Evolutionary conservation across 192 early-diverging fungal species (phyloP).

Genomic region (Radiomyces spectabilis): DNA sequence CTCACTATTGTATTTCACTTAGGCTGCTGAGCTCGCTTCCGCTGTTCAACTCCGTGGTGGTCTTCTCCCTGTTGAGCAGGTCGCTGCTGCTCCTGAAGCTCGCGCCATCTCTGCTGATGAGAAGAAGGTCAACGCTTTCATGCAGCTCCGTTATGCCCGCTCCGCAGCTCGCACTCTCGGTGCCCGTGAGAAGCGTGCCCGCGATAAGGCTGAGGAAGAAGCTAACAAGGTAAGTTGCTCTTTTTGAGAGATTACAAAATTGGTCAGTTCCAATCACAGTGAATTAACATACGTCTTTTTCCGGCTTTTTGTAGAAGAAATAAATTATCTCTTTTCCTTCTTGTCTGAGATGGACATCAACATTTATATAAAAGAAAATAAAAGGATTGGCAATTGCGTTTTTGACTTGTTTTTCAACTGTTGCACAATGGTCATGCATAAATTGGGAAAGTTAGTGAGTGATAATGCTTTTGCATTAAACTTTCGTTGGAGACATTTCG

Average conservation of each 20-base stretch:
- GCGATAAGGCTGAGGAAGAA: conserved; percentile 79
- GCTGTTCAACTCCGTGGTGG: conserved; percentile 60
- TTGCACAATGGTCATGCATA: too few relatives aligned
- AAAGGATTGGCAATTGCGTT: too few relatives aligned
- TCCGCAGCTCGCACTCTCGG: conserved; percentile 69
- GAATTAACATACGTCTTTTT: neutral
- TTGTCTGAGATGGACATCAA: too few relatives aligned
- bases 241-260: too few relatives aligned
- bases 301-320: conserved; percentile 4
- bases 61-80: conserved; percentile 64
- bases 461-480: too few relatives aligned
- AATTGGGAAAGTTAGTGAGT: too few relatives aligned
- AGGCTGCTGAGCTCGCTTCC: conserved; percentile 40
- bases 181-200: conserved; percentile 69
- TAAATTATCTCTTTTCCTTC: too few relatives aligned
- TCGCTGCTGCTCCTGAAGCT: conserved; percentile 34
- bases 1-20: too few relatives aligned
- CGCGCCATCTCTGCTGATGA: conserved; percentile 47
- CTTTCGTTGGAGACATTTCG: too few relatives aligned
- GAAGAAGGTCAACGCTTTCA: conserved; percentile 53
- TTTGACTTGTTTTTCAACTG: too few relatives aligned
- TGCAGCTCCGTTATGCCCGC: conserved; percentile 71
- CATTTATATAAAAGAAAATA: too few relatives aligned
- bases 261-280: too few relatives aligned
- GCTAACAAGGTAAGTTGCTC: conserved; percentile 67